Percentiles rank a stretch among this genome's conserved stretches.
Conservation (phyloP, 2,329 filamentous ascomycete species). For the Akanthomyces muscarius region DNA sequence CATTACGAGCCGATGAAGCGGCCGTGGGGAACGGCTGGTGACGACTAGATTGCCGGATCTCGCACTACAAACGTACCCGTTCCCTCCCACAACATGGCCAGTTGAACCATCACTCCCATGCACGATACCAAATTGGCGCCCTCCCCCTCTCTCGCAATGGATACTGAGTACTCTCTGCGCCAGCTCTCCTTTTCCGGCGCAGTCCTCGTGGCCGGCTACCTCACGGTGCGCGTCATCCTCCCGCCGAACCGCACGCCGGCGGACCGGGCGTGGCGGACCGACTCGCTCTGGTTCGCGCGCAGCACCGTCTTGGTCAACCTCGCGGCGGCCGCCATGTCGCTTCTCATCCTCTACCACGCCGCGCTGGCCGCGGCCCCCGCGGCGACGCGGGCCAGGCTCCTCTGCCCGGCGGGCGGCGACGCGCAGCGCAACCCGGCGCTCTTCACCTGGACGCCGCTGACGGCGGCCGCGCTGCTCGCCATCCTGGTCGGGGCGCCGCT, state of each 20-base stretch:
- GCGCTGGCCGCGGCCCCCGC: background rate
- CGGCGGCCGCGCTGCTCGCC: background rate
- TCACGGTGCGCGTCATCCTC: background rate
- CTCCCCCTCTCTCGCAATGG: background rate
- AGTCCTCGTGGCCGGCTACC: background rate
- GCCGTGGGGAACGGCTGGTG: background rate
- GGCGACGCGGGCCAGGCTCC: background rate
- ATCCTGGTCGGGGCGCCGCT: slow-evolving; percentile 30
- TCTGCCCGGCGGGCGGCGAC: background rate
- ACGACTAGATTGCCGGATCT: background rate
- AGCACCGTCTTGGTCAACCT: background rate
- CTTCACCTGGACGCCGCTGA: background rate
- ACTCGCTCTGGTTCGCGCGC: slow-evolving; percentile 2
- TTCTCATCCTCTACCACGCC: background rate
- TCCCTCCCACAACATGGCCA: too few relatives aligned
- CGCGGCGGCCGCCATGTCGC: background rate
- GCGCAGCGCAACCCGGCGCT: background rate
- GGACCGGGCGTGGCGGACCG: slow-evolving; percentile 7
- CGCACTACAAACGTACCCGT: background rate
- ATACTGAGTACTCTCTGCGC: background rate
- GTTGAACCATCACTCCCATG: background rate
- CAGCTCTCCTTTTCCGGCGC: slow-evolving; percentile 5
- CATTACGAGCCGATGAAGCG: background rate
- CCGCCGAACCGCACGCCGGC: slow-evolving; percentile 12
- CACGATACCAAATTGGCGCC: too few relatives aligned